Base-by-base conservation (phyloP, 306 rosid genomes). In the Begonia peltatifolia region DNA sequence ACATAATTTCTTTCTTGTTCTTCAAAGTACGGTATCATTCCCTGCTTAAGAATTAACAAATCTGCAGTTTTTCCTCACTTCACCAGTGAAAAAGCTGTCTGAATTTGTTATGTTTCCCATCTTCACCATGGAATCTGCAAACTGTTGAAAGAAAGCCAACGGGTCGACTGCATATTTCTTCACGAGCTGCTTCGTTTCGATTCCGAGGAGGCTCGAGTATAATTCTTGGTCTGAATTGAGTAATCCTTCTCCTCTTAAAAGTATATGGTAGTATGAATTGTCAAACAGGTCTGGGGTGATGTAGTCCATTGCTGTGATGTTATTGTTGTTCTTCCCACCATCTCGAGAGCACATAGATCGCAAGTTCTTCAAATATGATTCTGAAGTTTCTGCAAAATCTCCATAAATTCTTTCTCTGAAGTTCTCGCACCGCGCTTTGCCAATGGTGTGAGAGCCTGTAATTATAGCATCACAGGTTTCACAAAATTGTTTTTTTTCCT, bases 361-460 rank as follows among this genome's bases (percentile, higher is more conserved):
- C 46, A 90, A 56, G 18, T 50, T 75, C 62, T 56, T 64, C 15
- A 74, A 66, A 54, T 78, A 62, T 53, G 62, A 60, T 43, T 65
- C 69, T 0, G 94, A 73, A 14, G 79, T 78, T 49, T 63, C 44
- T 65, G 47, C 70, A 1, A 66, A 83, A 41, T 74, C 86, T 14
- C 84, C 80, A 1, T 90, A 83, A 13, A 90, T 78, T 55, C 95
- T 74, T 47, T 70, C 14, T 42, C 92, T 52, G 66, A 78, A 77
- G 61, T 46, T 85, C 41, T 71, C 47, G 59, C 97, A 90, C 57
- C 76, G 60, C 6, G 95, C 92, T 82, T 72, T 56, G 42, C 97
- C 97, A 14, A 90, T 90, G 0, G 95, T 85, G 84, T 90, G 97
- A n/a, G 95, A 77, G 58, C 97, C 97, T 90, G 74, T 14, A 68